Conservation (phyloP, 2,329 filamentous ascomycete genomes). For the Cordyceps farinosa region DNA sequence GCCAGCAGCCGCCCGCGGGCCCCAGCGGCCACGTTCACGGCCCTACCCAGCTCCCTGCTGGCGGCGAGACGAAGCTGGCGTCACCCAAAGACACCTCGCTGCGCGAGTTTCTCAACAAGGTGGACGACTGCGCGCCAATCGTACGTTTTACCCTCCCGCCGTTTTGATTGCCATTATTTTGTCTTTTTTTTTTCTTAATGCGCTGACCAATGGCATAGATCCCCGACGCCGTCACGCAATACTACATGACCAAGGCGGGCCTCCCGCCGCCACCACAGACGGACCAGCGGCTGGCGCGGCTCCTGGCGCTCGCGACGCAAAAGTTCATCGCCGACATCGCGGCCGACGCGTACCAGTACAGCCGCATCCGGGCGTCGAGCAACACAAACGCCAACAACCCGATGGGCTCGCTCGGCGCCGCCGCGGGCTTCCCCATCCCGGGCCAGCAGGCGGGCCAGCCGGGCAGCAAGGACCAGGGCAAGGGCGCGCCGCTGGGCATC, state of each 20-base stretch:
- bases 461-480: slow-evolving; percentile 55
- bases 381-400: slow-evolving; percentile 83
- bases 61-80: slow-evolving; percentile 59
- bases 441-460: slow-evolving; percentile 59
- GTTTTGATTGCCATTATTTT: not conserved
- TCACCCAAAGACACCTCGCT: slow-evolving; percentile 89
- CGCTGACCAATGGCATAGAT: slow-evolving; percentile 56
- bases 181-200: not conserved
- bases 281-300: slow-evolving; percentile 82
- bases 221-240: slow-evolving; percentile 93
- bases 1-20: slow-evolving; percentile 28
- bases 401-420: slow-evolving; percentile 79
- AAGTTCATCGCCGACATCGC: slow-evolving; percentile 98
- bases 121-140: slow-evolving; percentile 97
- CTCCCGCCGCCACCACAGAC: slow-evolving; percentile 90
- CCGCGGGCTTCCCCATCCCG: slow-evolving; percentile 63
- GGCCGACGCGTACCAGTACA: slow-evolving; percentile 96
- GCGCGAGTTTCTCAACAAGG: slow-evolving; percentile 89
- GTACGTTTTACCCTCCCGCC: slow-evolving; percentile 50
- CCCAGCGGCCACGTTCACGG: slow-evolving; percentile 29
- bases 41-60: slow-evolving; percentile 39
- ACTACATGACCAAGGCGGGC: slow-evolving; percentile 95
- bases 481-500: slow-evolving; percentile 62
- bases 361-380: slow-evolving; percentile 89
- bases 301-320: slow-evolving; percentile 95